Evolutionary conservation across 2,329 filamentous ascomycete genomes (phyloP), one percentile per base, ranked within the genome.

Genomic region (Spiromastix sp.): DNA sequence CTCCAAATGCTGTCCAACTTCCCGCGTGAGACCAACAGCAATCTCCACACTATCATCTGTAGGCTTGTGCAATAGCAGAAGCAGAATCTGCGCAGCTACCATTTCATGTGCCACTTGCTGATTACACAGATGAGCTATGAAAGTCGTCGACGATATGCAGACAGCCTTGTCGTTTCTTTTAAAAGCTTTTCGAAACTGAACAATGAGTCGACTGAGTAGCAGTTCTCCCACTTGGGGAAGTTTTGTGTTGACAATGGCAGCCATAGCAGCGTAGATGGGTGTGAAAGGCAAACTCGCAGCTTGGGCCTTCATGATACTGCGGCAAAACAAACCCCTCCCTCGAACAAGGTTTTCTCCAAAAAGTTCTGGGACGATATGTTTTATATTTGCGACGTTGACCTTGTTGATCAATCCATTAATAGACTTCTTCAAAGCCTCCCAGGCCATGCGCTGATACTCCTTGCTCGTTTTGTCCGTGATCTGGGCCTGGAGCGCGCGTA

Each of bases 371-470:
- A 96, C 86, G 43, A 98, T 95, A 54, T 83, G 75, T 63, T 98
- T 96, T 71, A 98, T 96, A 60, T 98, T 98, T 21, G 83, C 85
- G 37, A 89, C 84, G 62, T 96, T 96, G 68, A 95, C 83, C 68
- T 98, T 98, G 72, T 98, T 98, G 71, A 98, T 94, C 46, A 98
- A 67, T 49, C 91, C 91, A 56, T 98, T 96, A 64, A 98, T 94
- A 32, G 84, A 91, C 69, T 98, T 98, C 68, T 98, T 98, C 53
- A 98, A 67, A 9, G 89, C 89, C 62, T 98, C 91, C 91, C 91
- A 98, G 6, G 87, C 86, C 85, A 98, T 93, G 50, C 91, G 84
- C 71, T 96, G 91, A 56, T 94, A 96, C 64, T 96, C 91, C 61
- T 94, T 93, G 61, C 81, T 93, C 36, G 74, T 79, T 69, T 93